phyloP scores from a whole-genome alignment of 768 basidiomycete species.

The Trametopsis cervina region DNA sequence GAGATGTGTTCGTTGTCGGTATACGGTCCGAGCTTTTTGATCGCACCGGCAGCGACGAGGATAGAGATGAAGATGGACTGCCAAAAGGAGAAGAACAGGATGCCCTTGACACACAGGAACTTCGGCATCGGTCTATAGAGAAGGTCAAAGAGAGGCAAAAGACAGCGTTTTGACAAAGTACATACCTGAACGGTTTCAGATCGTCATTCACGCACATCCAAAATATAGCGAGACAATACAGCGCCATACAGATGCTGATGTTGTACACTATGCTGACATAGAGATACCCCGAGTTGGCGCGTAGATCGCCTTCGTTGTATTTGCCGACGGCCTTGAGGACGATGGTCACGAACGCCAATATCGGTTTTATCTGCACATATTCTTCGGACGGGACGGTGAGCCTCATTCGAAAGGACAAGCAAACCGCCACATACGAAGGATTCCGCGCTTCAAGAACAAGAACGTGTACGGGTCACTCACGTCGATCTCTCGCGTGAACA shows the following conservation, averaged over 20 bases:
- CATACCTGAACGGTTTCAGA: slow-evolving; percentile 80
- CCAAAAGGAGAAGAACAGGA: slow-evolving; percentile 99
- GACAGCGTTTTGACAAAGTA: slow-evolving; percentile 2
- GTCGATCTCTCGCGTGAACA: slow-evolving; percentile 85
- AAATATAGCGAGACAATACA: slow-evolving; percentile 94
- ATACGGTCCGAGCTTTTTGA: slow-evolving; percentile 80
- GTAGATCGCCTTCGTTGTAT: slow-evolving; percentile 86
- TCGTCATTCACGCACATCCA: slow-evolving; percentile 92
- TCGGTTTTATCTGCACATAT: slow-evolving; percentile 94
- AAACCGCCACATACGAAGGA: slow-evolving; percentile 62
- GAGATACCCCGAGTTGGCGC: slow-evolving; percentile 81
- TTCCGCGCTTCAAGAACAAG: slow-evolving; percentile 89
- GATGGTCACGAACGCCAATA: slow-evolving; percentile 77
- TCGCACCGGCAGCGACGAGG: slow-evolving; percentile 75
- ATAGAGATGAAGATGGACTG: slow-evolving; percentile 83
- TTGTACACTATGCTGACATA: slow-evolving; percentile 88
- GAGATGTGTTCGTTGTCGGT: slow-evolving; percentile 86
- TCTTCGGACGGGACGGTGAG: slow-evolving; percentile 40
- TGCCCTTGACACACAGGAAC: slow-evolving; percentile 97
- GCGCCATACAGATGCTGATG: slow-evolving; percentile 65
- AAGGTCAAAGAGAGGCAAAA: slow-evolving; percentile 2
- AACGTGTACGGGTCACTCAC: slow-evolving; percentile 93
- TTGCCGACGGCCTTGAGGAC: slow-evolving; percentile 82
- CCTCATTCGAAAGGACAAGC: background rate
- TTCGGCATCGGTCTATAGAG: slow-evolving; percentile 78